Percentiles rank a stretch among this genome's conserved stretches.
phyloP scores from a whole-genome alignment of 2,329 filamentous ascomycete genomes.

The Paracoccidioides brasiliensis region DNA sequence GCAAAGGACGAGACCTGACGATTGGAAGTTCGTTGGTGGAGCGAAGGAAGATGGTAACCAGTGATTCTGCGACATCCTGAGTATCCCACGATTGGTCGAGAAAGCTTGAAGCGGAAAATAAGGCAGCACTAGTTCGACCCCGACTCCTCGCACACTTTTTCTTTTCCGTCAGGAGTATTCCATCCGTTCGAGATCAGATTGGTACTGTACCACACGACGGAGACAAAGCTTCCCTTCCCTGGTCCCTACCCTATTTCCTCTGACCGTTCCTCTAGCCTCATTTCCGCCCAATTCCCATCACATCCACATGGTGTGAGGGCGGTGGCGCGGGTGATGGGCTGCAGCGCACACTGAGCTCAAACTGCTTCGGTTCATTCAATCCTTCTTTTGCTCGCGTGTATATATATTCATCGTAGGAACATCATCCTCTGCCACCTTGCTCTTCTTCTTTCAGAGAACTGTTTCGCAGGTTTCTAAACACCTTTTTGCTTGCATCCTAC shows the following conservation, averaged over 20 bases:
- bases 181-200: background rate
- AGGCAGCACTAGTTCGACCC: background rate
- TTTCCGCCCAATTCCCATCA: background rate
- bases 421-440: background rate
- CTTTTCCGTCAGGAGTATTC: background rate
- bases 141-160: conserved; percentile 1
- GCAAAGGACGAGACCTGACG: background rate
- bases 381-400: background rate
- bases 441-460: background rate
- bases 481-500: background rate
- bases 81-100: background rate
- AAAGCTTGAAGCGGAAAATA: background rate
- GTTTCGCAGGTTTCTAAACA: background rate
- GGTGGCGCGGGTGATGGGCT: conserved; percentile 3
- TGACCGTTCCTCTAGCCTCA: conserved; percentile 1
- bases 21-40: conserved; percentile 2
- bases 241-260: background rate
- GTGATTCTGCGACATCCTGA: background rate
- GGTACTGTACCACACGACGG: conserved; percentile 2
- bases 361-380: background rate
- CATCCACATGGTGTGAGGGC: conserved; percentile 3
- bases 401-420: background rate
- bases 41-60: conserved; percentile 1
- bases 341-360: background rate
- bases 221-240: conserved; percentile 1